Base-by-base conservation (phyloP, 164 flowering plant genomes). In the Chimonanthus salicifolius region DNA sequence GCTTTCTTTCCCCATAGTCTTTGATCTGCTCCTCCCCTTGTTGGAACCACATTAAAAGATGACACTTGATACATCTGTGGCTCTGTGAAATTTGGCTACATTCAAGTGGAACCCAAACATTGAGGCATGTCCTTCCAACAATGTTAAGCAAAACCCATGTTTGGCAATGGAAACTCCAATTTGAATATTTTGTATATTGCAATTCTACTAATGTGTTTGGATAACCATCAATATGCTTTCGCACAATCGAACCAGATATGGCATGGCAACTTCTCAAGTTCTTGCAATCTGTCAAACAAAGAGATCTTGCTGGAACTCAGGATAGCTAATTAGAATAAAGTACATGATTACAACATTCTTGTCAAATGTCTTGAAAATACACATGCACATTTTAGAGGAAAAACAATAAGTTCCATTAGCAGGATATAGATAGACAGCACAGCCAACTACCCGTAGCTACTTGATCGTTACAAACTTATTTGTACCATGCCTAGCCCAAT, bases 401-500 rank as follows among this genome's bases (percentile, higher is more conserved):
- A 47, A 71, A 49, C 58, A 46, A 18, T n/a, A 46, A 49, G 20
- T 73, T 50, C 62, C 6, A 50, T n/a, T 13, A 66, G 49, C 33
- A 33, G 51, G 11, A 7, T 6, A 66, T 62, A 44, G 54, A 68
- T 5, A 33, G 47, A 58, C 60, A 10, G 54, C 68, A 72, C 75
- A 7, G 11, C 72, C 49, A 49, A 47, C 8, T 16, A 58, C 49
- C 72, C 49, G 69, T 16, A 69, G 58, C 73, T 58, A 87, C 79
- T 80, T 87, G 78, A 87, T 84, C 4, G 86, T 84, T 10, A 84
- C 87, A 78, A 84, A 85, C 85, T 86, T 84, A 78, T 85, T 86
- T 20, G 86, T 87, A 71, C 90, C 90, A 70, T 84, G 88, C 73
- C 78, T 83, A 46, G 90, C 88, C 90, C 90, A 87, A 71, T 85